Percentiles rank a stretch among this genome's conserved stretches.
Evolutionary conservation across 768 basidiomycete species (phyloP).

Genomic region (Amanita polypyramis): DNA sequence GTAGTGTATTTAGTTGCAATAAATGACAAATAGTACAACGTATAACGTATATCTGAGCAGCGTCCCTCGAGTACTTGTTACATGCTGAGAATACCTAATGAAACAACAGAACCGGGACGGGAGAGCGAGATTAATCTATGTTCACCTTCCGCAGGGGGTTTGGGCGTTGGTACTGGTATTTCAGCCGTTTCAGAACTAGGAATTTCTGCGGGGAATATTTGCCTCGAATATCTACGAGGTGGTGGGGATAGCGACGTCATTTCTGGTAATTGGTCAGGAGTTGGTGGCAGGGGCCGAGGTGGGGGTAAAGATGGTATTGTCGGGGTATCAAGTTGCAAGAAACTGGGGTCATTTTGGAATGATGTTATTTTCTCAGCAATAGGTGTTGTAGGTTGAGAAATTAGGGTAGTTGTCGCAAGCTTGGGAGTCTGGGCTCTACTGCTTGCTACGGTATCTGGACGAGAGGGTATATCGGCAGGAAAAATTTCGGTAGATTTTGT

Average conservation of each 20-base stretch:
- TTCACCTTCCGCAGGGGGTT: conserved; percentile 19
- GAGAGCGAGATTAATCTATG: conserved; percentile 29
- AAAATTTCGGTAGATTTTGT: conserved; percentile 13
- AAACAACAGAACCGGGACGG: conserved; percentile 41
- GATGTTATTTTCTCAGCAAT: conserved; percentile 54
- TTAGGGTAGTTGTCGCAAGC: background rate
- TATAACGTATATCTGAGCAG: conserved; percentile 1
- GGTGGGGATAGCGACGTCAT: conserved; percentile 46
- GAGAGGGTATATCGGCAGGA: background rate
- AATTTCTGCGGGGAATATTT: conserved; percentile 25
- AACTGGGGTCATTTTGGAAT: conserved; percentile 45
- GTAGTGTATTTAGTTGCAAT: conserved; percentile 4
- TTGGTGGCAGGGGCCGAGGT: conserved; percentile 17
- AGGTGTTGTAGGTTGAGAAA: conserved; percentile 32
- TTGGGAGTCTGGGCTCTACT: conserved; percentile 1
- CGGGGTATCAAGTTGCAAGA: conserved; percentile 45
- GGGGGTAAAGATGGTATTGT: conserved; percentile 26
- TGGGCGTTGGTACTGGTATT: conserved; percentile 10
- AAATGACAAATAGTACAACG: conserved; percentile 6
- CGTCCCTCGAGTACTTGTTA: conserved; percentile 14
- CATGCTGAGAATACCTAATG: conserved; percentile 37
- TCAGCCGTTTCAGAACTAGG: conserved; percentile 16
- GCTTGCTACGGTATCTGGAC: conserved; percentile 2
- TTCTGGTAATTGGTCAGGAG: conserved; percentile 12
- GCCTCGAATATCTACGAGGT: conserved; percentile 48